A percentile compares a stretch with the other conserved stretches of the same genome.
Conservation (phyloP, 148 eudicot genomes). For the Rhododendron henanense region DNA sequence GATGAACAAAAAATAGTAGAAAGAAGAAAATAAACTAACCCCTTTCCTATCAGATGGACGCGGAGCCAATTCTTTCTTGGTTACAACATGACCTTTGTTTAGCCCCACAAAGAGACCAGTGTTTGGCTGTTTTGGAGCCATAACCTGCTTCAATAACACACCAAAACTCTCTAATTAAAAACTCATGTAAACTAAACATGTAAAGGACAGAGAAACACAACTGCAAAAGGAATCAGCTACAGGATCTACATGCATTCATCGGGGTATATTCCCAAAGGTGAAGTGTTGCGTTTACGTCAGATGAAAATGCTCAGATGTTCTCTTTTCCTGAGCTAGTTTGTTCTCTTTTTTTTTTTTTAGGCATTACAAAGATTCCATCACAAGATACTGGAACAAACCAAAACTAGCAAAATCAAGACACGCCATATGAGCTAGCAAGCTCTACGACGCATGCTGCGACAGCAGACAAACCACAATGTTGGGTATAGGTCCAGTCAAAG, state of each 20-base stretch:
- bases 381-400: not conserved
- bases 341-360: not conserved
- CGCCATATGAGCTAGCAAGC: not conserved
- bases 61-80: constrained; percentile 38
- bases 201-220: not conserved
- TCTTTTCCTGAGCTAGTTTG: too few species aligned
- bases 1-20: not conserved
- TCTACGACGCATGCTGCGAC: not conserved
- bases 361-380: not conserved
- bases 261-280: not conserved
- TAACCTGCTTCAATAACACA: constrained; percentile 19
- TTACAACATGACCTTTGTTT: constrained; percentile 41
- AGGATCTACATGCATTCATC: not conserved
- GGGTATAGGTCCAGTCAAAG: not conserved
- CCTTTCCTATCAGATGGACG: constrained; percentile 43
- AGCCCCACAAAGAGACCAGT: constrained; percentile 41
- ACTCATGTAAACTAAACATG: too few species aligned
- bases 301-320: not conserved
- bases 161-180: not conserved
- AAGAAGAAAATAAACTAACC: constrained; percentile 17
- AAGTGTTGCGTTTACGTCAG: not conserved
- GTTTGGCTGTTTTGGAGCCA: constrained; percentile 41
- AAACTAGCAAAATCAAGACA: not conserved
- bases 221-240: not conserved
- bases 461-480: not conserved